Evolutionary conservation across 352 stramenopile genomes (phyloP).

Genomic region (Globisporangium camurandrum): DNA sequence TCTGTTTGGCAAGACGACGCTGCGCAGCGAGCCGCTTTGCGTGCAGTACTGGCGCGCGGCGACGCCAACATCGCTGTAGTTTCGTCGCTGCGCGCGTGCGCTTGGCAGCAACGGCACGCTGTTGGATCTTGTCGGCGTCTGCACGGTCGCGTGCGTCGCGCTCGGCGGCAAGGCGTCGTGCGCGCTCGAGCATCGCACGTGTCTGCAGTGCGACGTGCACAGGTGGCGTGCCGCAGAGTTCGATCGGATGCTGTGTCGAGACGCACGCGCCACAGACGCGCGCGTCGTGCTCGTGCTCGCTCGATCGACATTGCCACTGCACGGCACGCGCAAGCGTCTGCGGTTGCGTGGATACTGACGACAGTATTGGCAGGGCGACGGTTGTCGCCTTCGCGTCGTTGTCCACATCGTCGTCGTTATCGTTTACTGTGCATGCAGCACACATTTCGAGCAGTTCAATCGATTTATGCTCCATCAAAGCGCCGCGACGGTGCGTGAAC

Average conservation of each 20-base stretch:
- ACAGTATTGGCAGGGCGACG: not conserved
- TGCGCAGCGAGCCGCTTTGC: conserved; percentile 17
- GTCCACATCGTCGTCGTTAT: conserved; percentile 8
- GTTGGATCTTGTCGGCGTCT: conserved; percentile 37
- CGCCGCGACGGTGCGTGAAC: conserved; percentile 40
- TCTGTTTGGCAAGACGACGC: conserved; percentile 21
- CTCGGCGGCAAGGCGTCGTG: conserved; percentile 24
- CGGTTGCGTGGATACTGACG: not conserved
- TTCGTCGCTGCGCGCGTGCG: conserved; percentile 22
- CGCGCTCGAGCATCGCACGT: conserved; percentile 26
- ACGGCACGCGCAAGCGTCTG: conserved; percentile 17
- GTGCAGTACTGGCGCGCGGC: conserved; percentile 22
- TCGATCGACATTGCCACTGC: conserved; percentile 41
- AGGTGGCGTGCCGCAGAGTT: conserved; percentile 34
- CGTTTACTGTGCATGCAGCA: conserved; percentile 17
- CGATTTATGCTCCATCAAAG: conserved; percentile 31
- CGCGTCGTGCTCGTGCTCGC: conserved; percentile 12
- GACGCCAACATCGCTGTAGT: conserved; percentile 52
- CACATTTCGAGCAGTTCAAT: conserved; percentile 41
- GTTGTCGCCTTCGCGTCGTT: not conserved
- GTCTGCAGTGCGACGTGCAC: conserved; percentile 26
- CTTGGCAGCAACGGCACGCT: conserved; percentile 17
- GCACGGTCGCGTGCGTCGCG: conserved; percentile 32
- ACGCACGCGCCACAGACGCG: conserved; percentile 44
- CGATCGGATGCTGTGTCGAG: conserved; percentile 23